Percentiles rank a stretch among this genome's conserved stretches.
Evolutionary conservation across 331 rosid species (phyloP).

Genomic region (Acacia pycnantha): DNA sequence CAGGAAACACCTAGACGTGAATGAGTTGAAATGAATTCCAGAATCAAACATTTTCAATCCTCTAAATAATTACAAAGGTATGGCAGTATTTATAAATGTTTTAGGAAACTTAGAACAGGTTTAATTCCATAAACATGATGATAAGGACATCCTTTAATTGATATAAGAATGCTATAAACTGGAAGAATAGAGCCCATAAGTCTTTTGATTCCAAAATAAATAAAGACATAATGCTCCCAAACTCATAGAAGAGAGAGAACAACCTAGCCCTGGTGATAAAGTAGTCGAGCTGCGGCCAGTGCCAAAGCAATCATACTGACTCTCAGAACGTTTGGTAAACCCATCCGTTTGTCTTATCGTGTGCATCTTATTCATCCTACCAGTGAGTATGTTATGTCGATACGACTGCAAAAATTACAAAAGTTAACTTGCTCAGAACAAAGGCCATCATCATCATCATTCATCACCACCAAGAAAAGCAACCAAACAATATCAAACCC

Average conservation of each 20-base stretch:
- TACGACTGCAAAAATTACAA: slow-evolving; percentile 61
- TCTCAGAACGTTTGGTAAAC: slow-evolving; percentile 87
- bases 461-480: slow-evolving; percentile 24
- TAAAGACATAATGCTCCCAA: background rate
- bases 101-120: background rate
- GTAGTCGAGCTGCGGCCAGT: slow-evolving; percentile 97
- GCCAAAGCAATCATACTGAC: slow-evolving; percentile 90
- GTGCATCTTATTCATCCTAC: slow-evolving; percentile 84
- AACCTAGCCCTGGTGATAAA: slow-evolving; percentile 96
- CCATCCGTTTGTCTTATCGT: slow-evolving; percentile 92
- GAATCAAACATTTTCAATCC: background rate
- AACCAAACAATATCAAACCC: too few relatives aligned
- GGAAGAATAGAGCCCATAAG: background rate
- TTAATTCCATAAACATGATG: background rate
- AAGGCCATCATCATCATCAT: background rate
- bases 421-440: slow-evolving; percentile 6
- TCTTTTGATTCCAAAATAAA: background rate
- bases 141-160: background rate
- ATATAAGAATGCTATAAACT: too few relatives aligned
- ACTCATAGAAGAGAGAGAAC: slow-evolving; percentile 24
- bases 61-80: background rate
- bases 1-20: too few relatives aligned
- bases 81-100: background rate
- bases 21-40: background rate
- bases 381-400: slow-evolving; percentile 92